Evolutionary conservation across 1,139 yeast species (phyloP), one percentile per base, ranked within the genome.

Genomic region (Suhomyces yuchorum): DNA sequence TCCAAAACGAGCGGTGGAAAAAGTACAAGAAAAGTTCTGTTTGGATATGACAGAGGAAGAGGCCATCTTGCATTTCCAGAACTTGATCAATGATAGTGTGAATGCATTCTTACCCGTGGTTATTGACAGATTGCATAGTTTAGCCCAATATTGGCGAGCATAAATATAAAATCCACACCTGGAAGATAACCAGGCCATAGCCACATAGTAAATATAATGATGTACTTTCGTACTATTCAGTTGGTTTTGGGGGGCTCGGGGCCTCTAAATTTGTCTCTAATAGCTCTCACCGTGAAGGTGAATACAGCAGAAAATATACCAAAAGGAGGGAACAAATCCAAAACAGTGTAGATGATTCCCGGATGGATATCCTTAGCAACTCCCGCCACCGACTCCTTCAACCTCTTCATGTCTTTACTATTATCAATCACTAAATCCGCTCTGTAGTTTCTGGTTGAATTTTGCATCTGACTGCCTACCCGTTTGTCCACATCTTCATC

Each of bases 71-170:
- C 97, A 92, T 61, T 93, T 95, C 81, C 98, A 92, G 62, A 89
- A 85, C 54, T 77, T 95, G 62, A 93, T 95, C 60, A 91, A 89
- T 59, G 97, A 89, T 58, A 89, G 97, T 70, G 98, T 93, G 14
- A 88, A 82, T 63, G 99, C 99, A 0, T 81, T 93, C 49, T 68
- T 92, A 54, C 99, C 99, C 0, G 92, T 92, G 61, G 96, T 95
- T 11, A 93, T 95, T 51, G 99, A 95, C 62, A 80, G 97, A 55
- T 71, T 95, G 47, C 99, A 95, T 66, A 90, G 92, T 69, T 77
- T 95, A 64, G 97, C 99, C 0, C 99, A 95, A 63, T 95, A 95
- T 63, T 93, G 99, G 99, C 71, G 98, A 53, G 92, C 97, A 0
- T 92, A 35, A 20, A n/a, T n/a, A n/a, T n/a, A n/a, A n/a, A n/a